Evolutionary conservation across 176 grass and related monocot genomes (phyloP), one percentile per base, ranked within the genome.

Genomic region (Themeda triandra): DNA sequence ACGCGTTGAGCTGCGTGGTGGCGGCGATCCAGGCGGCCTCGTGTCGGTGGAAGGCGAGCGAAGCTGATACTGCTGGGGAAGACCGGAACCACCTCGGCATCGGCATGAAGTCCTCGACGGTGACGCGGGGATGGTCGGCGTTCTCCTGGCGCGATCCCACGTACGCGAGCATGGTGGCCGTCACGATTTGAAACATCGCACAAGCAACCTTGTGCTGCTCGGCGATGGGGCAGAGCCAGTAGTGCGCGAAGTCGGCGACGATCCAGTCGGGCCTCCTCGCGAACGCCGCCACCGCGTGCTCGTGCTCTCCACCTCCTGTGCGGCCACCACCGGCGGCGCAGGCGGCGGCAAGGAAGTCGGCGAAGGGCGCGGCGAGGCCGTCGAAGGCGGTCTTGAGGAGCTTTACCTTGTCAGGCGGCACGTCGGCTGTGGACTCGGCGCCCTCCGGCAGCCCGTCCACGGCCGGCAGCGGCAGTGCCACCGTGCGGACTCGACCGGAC

Each of bases 1-100:
- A 82, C 18, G 36, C 53, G n/a, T 83, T 83, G 13, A 1, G 9
- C 28, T 45, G 23, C 15, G 0, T 13, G 17, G 23, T 12, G 4
- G 7, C 67, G 5, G 58, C 28, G 6, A 78, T 6, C 72, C n/a
- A 45, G 5, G 7, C 19, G n/a, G 68, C 72, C 73, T 83, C 73
- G 8, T 88, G 60, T 10, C 72, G 80, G 72, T 49, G 86, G 44
- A 71, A 82, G 23, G 71, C 80, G 29, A 88, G 44, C 11, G 33
- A 40, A 13, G 72, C 14, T 17, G 46, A 8, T n/a, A n/a, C n/a
- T n/a, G n/a, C n/a, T 2, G 80, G 80, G 17, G 69, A 72, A 13
- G 14, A 5, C 8, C 63, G 31, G 31, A 83, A 58, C 85, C 85
- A 87, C 25, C 10, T 51, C 13, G 85, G 85, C 4, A 71, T 80